These are phyloP conservation scores for Torulaspora quercuum DNA, from an alignment of 805 yeast genomes.

Conservation along the genomic window DNA sequence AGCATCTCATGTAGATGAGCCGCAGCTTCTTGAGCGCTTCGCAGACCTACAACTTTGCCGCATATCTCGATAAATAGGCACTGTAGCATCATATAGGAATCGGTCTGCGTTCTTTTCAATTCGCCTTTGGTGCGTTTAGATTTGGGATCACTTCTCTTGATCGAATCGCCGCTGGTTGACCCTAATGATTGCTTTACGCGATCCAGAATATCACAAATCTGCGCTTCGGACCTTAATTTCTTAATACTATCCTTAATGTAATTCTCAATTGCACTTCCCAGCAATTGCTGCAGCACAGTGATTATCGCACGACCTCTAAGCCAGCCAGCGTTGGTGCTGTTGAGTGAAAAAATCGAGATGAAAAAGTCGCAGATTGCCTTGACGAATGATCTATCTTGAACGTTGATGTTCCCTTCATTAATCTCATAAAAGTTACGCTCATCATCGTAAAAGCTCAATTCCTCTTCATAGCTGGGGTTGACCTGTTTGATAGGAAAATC, in stretches of 20 bases:
- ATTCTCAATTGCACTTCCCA: constrained; percentile 85
- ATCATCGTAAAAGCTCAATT: constrained; percentile 16
- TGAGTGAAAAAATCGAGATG: constrained; percentile 63
- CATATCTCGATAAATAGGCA: constrained; percentile 60
- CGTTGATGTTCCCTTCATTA: not conserved
- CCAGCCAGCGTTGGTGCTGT: constrained; percentile 62
- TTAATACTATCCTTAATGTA: constrained; percentile 45
- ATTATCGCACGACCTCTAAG: constrained; percentile 79
- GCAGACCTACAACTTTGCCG: constrained; percentile 68
- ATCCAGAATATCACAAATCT: constrained; percentile 42
- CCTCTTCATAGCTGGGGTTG: constrained; percentile 14
- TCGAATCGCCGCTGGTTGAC: constrained; percentile 55
- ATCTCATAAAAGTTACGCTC: not conserved
- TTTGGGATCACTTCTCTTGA: constrained; percentile 29
- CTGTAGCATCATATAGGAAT: constrained; percentile 55
- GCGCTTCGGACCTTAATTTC: constrained; percentile 36
- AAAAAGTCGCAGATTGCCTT: constrained; percentile 79
- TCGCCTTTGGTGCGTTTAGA: constrained; percentile 46
- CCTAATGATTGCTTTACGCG: constrained; percentile 38
- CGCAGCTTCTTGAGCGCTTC: constrained; percentile 62
- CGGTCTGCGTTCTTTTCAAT: constrained; percentile 50
- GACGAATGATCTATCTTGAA: constrained; percentile 50
- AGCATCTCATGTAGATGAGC: constrained; percentile 56
- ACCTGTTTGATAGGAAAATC: constrained; percentile 7
- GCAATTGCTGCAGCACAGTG: constrained; percentile 74